These are phyloP conservation scores for Tubosaeta brunneosetosa DNA, from an alignment of 768 basidiomycete species.

Conservation along the genomic window DNA sequence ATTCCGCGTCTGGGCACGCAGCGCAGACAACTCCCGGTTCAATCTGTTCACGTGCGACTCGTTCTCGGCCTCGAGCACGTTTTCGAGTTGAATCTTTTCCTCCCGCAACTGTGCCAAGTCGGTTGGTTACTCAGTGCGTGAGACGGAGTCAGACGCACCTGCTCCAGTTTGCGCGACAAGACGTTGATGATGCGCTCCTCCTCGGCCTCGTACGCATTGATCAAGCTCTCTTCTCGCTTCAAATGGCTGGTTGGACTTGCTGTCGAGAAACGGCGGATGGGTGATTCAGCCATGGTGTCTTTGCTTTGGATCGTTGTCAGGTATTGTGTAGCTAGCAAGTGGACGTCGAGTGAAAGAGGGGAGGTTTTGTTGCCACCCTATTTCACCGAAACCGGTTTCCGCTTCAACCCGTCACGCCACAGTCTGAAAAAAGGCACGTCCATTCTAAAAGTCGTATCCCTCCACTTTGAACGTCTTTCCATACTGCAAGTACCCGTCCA, in stretches of 20 bases:
- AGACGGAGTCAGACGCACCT: conserved; percentile 42
- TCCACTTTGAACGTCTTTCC: conserved; percentile 86
- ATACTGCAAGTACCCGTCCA: conserved; percentile 88
- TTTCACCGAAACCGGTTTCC: conserved; percentile 8
- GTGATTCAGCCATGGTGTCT: conserved; percentile 36
- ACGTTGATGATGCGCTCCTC: conserved; percentile 86
- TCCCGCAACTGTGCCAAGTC: conserved; percentile 55
- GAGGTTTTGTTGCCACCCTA: conserved; percentile 9
- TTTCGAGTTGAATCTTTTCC: conserved; percentile 82
- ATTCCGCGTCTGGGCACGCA: conserved; percentile 51
- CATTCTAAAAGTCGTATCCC: conserved; percentile 66
- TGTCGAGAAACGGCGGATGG: conserved; percentile 53
- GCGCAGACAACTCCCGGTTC: conserved; percentile 61
- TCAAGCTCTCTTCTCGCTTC: conserved; percentile 64
- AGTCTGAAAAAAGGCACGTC: neutral
- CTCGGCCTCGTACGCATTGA: conserved; percentile 87
- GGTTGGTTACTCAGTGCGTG: neutral
- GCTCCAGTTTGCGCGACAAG: conserved; percentile 77
- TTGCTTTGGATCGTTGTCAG: neutral
- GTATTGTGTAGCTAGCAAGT: neutral
- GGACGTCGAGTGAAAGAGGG: neutral
- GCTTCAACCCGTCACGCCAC: conserved; percentile 5
- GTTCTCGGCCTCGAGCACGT: conserved; percentile 78
- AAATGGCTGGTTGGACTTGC: conserved; percentile 46
- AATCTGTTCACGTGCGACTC: conserved; percentile 79